phyloP scores from a whole-genome alignment of 306 rosid genomes.

The Ammopiptanthus mongolicus region DNA sequence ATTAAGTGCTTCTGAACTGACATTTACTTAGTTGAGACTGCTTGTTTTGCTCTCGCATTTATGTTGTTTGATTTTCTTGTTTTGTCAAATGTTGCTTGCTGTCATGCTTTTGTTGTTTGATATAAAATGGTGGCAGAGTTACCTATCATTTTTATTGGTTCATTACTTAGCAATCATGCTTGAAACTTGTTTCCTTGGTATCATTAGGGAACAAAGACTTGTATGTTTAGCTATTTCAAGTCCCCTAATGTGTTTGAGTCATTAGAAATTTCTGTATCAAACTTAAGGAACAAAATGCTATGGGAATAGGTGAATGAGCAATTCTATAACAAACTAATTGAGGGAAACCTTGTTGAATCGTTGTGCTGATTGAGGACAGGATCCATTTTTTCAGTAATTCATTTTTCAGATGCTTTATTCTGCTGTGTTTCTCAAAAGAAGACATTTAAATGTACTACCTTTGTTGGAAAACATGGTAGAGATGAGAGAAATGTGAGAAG shows the following conservation, averaged over 20 bases:
- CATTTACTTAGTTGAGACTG: not conserved
- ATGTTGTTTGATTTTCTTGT: not conserved
- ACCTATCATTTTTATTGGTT: not conserved
- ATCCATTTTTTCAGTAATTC: not conserved
- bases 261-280: not conserved
- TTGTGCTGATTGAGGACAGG: not conserved
- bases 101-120: not conserved
- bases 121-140: not conserved
- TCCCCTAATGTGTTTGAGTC: not conserved
- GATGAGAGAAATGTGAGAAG: too few species aligned
- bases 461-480: too few species aligned
- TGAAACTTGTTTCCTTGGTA: not conserved
- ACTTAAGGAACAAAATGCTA: not conserved
- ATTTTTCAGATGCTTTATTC: not conserved
- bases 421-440: not conserved
- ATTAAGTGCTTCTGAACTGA: not conserved
- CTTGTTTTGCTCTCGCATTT: not conserved
- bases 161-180: not conserved
- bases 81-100: not conserved
- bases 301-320: not conserved
- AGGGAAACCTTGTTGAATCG: not conserved
- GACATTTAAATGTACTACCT: not conserved
- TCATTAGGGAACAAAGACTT: not conserved
- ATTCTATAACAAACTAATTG: not conserved
- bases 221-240: not conserved